Evolutionary conservation across 495 filamentous ascomycete species (phyloP).

Genomic region (Haplographium delicatum): DNA sequence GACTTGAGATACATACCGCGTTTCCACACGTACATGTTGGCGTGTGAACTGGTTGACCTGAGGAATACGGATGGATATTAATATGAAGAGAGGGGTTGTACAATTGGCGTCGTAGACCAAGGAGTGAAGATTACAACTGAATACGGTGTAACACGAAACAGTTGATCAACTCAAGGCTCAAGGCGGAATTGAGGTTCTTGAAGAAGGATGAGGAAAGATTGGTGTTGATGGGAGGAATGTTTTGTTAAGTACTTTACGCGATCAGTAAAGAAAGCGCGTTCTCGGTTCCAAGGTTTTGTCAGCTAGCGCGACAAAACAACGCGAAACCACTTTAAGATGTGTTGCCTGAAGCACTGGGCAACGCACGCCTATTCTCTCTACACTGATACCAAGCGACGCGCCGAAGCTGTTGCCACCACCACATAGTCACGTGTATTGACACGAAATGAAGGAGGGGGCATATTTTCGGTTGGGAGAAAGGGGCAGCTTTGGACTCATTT

Average conservation of each 20-base stretch:
- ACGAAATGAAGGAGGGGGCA: too few species aligned
- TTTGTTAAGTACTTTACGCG: constrained; percentile 15
- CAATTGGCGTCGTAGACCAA: too few species aligned
- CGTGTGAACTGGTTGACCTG: constrained; percentile 8
- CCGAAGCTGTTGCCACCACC: too few species aligned
- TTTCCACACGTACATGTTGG: constrained; percentile 55
- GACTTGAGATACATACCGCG: constrained; percentile 42
- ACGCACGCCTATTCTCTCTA: too few species aligned
- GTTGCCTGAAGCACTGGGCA: constrained; percentile 5
- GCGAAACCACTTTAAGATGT: constrained; percentile 24
- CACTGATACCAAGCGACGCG: too few species aligned
- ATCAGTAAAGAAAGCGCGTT: constrained; percentile 13
- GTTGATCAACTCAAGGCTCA: constrained; percentile 3
- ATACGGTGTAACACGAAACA: constrained; percentile 15
- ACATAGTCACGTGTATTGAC: too few species aligned
- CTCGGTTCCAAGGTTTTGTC: constrained; percentile 6
- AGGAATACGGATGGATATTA: not conserved
- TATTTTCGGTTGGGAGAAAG: too few species aligned
- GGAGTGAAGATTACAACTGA: not conserved
- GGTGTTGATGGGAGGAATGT: constrained; percentile 13
- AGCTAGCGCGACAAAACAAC: constrained; percentile 19
- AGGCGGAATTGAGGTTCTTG: constrained; percentile 12
- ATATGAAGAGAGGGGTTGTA: too few species aligned
- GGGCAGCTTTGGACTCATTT: too few species aligned
- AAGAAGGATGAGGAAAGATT: constrained; percentile 4